Evolutionary conservation across 2,329 filamentous ascomycete species (phyloP).

Genomic region (Didymella pinodella): DNA sequence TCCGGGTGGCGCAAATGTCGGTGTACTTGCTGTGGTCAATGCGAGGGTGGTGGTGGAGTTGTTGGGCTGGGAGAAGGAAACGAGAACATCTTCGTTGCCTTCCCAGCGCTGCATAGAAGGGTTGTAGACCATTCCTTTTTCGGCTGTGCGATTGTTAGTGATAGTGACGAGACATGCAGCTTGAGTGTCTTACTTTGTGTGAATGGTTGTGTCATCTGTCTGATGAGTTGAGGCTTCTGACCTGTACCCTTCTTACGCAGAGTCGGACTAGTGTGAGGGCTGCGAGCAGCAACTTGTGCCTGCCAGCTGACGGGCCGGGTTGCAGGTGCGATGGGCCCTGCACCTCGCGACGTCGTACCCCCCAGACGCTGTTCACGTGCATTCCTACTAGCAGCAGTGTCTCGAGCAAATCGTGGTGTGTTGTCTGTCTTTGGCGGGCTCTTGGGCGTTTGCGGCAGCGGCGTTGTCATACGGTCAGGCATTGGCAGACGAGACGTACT

Average conservation of each 20-base stretch:
- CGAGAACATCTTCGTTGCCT: conserved; percentile 88
- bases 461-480: conserved; percentile 57
- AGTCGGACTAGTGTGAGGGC: conserved; percentile 59
- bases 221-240: conserved; percentile 87
- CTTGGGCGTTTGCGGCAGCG: conserved; percentile 63
- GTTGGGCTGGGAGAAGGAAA: conserved; percentile 69
- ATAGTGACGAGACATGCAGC: conserved; percentile 10
- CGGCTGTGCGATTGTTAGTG: conserved; percentile 61
- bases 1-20: conserved; percentile 49
- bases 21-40: conserved; percentile 51
- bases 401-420: conserved; percentile 70
- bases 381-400: conserved; percentile 71
- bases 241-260: conserved; percentile 59
- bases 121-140: conserved; percentile 98
- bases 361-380: conserved; percentile 68
- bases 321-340: conserved; percentile 58
- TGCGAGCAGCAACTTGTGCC: conserved; percentile 60
- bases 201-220: conserved; percentile 79
- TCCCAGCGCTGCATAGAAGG: conserved; percentile 89
- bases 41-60: conserved; percentile 58
- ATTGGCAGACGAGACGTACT: conserved; percentile 54
- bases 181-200: conserved; percentile 73
- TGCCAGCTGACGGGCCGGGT: conserved; percentile 66
- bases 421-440: conserved; percentile 60
- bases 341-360: conserved; percentile 53